Conservation (phyloP, 371 early-diverging fungal species). For the Mucor racemosus region DNA sequence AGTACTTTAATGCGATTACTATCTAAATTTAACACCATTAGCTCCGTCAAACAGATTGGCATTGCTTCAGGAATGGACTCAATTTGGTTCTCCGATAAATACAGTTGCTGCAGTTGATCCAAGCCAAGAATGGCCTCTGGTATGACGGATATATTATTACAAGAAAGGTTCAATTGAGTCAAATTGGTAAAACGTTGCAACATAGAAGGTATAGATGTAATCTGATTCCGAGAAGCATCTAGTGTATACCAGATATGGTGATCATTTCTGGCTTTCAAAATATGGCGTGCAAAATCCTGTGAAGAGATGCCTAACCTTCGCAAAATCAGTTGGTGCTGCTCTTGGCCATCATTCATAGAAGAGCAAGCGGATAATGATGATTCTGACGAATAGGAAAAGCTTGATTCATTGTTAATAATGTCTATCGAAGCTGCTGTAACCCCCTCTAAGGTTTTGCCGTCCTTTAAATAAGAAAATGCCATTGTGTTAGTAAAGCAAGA, state of each 20-base stretch:
- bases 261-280: neutral
- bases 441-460: slow-evolving; percentile 12
- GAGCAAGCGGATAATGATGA: neutral
- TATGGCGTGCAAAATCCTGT: slow-evolving; percentile 6
- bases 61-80: slow-evolving; percentile 49
- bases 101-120: slow-evolving; percentile 51
- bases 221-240: slow-evolving; percentile 52
- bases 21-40: slow-evolving; percentile 48
- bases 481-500: neutral
- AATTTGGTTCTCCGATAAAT: slow-evolving; percentile 58
- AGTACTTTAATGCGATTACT: slow-evolving; percentile 55
- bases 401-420: neutral
- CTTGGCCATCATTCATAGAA: neutral
- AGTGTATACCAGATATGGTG: neutral
- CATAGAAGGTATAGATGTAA: slow-evolving; percentile 34
- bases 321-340: neutral
- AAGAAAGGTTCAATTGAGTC: slow-evolving; percentile 58
- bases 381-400: neutral
- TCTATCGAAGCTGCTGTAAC: neutral
- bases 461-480: slow-evolving; percentile 10
- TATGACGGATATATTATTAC: slow-evolving; percentile 51
- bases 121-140: slow-evolving; percentile 56
- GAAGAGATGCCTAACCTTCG: slow-evolving; percentile 11
- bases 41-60: slow-evolving; percentile 40
- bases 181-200: slow-evolving; percentile 27